These are phyloP conservation scores for peach (Prunus persica) DNA, from an alignment of 306 rosid genomes.

Conservation along the genomic window Prunus_persica_NCBIv2 NC_034011.1:19011001-19011500, in stretches of 20 bases:
- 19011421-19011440: not conserved
- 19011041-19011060: slow-evolving; percentile 59
- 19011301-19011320: not conserved
- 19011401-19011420: not conserved
- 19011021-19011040: slow-evolving; percentile 56
- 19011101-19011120: slow-evolving; percentile 62
- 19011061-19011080: slow-evolving; percentile 66
- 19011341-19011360: not conserved
- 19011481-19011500: not conserved
- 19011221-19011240: not conserved
- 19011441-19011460: not conserved
- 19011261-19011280: not conserved
- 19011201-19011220: not conserved
- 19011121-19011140: slow-evolving; percentile 3
- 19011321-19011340: not conserved
- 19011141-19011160: not conserved
- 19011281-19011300: not conserved
- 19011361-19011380: not conserved
- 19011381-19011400: not conserved
- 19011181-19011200: not conserved
- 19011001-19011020: slow-evolving; percentile 56
- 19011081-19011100: slow-evolving; percentile 66
- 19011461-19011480: not conserved
- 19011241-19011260: not conserved
- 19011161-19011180: not conserved